A percentile compares a stretch with the other conserved stretches of the same genome.
Conservation (phyloP, 306 rosid species). For the Sesbania bispinosa region DNA sequence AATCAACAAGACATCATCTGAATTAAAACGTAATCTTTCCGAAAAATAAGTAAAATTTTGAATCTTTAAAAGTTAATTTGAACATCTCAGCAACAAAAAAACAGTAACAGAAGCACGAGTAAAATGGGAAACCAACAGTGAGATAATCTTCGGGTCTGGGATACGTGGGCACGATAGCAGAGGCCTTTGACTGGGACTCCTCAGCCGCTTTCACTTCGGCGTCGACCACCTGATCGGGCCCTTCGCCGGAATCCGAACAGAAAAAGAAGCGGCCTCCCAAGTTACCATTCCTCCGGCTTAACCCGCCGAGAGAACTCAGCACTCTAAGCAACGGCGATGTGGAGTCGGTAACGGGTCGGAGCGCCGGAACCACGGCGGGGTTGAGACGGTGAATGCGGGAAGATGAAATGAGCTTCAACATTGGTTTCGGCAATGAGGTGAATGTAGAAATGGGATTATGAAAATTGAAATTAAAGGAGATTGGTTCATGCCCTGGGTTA, state of each 20-base stretch:
- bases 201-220: constrained; percentile 54
- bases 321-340: constrained; percentile 48
- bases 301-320: constrained; percentile 45
- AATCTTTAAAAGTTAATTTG: background rate
- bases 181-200: constrained; percentile 45
- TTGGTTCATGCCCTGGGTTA: background rate
- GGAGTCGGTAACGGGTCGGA: constrained; percentile 44
- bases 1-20: background rate
- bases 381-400: constrained; percentile 41
- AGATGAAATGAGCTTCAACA: constrained; percentile 83
- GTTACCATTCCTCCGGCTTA: constrained; percentile 27
- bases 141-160: constrained; percentile 95
- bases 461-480: constrained; percentile 25
- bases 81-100: constrained; percentile 1
- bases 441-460: background rate
- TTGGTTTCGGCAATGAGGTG: constrained; percentile 18
- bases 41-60: background rate
- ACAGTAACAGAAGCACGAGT: too few relatives aligned
- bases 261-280: constrained; percentile 52
- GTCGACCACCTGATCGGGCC: constrained; percentile 51
- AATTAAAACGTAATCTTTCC: background rate
- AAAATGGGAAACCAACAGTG: constrained; percentile 71
- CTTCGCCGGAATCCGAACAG: constrained; percentile 81
- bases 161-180: constrained; percentile 76
- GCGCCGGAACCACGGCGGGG: constrained; percentile 30